These are phyloP conservation scores for Apocynum venetum DNA, from an alignment of 257 asterid genomes.

Conservation along the genomic window DNA sequence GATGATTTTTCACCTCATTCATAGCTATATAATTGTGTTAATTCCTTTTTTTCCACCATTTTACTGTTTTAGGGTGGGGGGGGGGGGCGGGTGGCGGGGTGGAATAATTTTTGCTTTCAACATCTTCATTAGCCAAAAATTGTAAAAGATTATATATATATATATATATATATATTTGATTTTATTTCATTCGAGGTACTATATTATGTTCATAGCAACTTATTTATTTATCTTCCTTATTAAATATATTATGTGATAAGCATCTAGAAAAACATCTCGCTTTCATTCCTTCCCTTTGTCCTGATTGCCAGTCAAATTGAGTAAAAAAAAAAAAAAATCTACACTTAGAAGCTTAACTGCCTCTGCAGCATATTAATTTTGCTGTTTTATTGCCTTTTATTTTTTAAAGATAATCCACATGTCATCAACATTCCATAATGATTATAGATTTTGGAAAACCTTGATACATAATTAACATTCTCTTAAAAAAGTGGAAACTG, in stretches of 20 bases:
- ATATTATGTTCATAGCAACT: not conserved
- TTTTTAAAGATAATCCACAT: not conserved
- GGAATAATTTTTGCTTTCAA: not conserved
- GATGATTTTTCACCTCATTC: no score
- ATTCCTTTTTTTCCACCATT: not conserved
- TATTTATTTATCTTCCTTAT: not conserved
- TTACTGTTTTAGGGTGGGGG: no score
- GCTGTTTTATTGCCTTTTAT: not conserved
- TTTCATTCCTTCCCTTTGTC: not conserved
- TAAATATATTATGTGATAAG: not conserved
- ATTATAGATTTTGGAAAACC: not conserved
- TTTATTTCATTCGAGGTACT: not conserved
- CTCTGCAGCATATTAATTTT: not conserved
- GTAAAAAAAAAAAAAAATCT: not conserved
- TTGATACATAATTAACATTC: not conserved
- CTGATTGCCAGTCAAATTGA: not conserved
- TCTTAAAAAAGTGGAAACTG: not conserved
- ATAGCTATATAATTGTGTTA: no score
- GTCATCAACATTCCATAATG: not conserved
- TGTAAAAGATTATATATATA: not conserved
- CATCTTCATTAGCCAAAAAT: not conserved
- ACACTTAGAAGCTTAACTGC: not conserved
- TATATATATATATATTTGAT: not conserved
- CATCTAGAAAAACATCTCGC: not conserved
- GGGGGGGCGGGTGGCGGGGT: no score